Evolutionary conservation across 2,329 filamentous ascomycete species (phyloP), one percentile per base, ranked within the genome.

Genomic region (Apiospora arundinis): DNA sequence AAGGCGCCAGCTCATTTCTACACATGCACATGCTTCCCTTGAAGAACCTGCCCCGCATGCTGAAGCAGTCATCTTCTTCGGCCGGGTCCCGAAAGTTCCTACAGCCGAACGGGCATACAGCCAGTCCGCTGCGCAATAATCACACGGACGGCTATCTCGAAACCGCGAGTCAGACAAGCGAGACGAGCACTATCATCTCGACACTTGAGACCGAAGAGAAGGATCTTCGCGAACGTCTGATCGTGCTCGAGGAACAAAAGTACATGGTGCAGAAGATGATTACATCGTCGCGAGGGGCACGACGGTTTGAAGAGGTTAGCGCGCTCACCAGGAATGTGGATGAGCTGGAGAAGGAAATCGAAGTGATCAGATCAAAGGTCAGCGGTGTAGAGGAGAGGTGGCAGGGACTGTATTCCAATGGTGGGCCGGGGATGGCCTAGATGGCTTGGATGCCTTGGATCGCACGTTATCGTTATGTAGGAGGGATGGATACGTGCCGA

Each of bases 221-320:
- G 79, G 90, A 93, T 25, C 83, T 97, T 1, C 89, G 92, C 21
- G 95, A 97, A 77, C 86, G 91, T 4, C 84, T 97, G 16, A 92
- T 96, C 42, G 92, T 98, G 8, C 86, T 98, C 0, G 94, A 97
- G 80, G 95, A 98, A 82, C 95, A 98, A 80, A 92, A 91, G 74
- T 97, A 97, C 81, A 90, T 97, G 82, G 94, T 98, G 0, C 90
- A 91, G 48, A 91, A 93, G 76, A 97, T 97, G 94, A 90, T 97
- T 63, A 89, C 89, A 9, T 90, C 92, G 72, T 94, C 95, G 0
- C 92, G 92, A 67, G 92, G 91, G 56, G 89, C 92, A 14, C 86
- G 93, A 40, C 91, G 93, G 72, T 97, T 97, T 75, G 95, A 97
- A 77, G 95, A 98, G 81, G 93, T 97, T 2, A 89, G 90, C 70